phyloP scores from a whole-genome alignment of 495 filamentous ascomycete species.

The Hypoxylon perforatum region DNA sequence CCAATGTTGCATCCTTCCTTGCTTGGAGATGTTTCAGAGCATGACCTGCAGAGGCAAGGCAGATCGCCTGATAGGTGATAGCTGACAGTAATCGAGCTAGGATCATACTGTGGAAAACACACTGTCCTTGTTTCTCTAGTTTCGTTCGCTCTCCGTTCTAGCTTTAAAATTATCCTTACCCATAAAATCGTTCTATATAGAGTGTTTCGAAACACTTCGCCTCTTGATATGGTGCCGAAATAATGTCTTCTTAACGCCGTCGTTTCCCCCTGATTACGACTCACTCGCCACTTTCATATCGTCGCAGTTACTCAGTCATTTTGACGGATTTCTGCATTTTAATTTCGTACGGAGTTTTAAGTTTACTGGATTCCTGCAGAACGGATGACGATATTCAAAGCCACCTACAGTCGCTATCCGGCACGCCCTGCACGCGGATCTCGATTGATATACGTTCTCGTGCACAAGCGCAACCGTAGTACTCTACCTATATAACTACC shows the following conservation, averaged over 20 bases:
- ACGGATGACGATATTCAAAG: too few species aligned
- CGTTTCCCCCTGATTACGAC: too few species aligned
- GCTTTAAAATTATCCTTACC: constrained; percentile 7
- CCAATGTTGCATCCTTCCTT: constrained; percentile 32
- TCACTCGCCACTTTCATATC: too few species aligned
- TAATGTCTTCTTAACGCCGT: too few species aligned
- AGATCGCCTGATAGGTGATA: constrained; percentile 15
- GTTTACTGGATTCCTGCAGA: too few species aligned
- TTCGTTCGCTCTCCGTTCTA: constrained; percentile 7
- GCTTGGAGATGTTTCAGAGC: constrained; percentile 35
- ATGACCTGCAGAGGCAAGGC: constrained; percentile 31
- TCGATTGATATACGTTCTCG: neutral
- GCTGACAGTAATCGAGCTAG: constrained; percentile 25
- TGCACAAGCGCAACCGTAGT: constrained; percentile 8
- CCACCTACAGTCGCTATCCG: neutral
- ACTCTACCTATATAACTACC: neutral
- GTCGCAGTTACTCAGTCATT: neutral
- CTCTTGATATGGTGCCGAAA: too few species aligned
- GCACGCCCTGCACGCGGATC: neutral
- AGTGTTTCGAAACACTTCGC: too few species aligned
- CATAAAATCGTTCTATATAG: constrained; percentile 8
- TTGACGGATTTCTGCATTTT: neutral
- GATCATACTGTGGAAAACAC: constrained; percentile 20
- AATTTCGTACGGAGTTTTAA: too few species aligned
- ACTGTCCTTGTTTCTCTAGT: constrained; percentile 13